Evolutionary conservation across 352 stramenopile genomes (phyloP), one percentile per base, ranked within the genome.

Genomic region (Globisporangium mamillatum): DNA sequence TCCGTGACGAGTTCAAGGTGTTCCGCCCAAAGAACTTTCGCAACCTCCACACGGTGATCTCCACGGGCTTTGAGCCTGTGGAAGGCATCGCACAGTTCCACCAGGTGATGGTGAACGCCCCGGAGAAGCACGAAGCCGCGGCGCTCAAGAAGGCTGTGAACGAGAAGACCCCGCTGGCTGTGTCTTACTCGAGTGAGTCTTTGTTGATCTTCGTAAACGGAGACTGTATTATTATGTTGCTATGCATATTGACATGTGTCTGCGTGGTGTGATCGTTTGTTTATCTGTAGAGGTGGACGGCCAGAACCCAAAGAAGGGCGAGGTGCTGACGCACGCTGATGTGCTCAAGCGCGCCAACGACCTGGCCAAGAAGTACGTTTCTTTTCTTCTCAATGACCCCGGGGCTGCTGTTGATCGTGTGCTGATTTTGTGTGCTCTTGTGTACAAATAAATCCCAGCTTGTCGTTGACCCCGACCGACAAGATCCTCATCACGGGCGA

Each of bases 11-110:
- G 27, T 70, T 81, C 62, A 69, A 82, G 46, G 80, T 92, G 27
- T 93, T 95, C 77, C 87, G 87, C 56, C 86, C 86, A 46, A 91
- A 91, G 69, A 76, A 84, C 24, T 95, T 93, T 70, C 87, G 85
- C 71, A 73, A 88, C 71, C 65, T 96, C 64, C 88, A 96, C 80
- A 91, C 73, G 59, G 74, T 96, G 66, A 94, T 94, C 77, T 92
- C 88, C 25, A 96, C 89, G 24, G 83, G 84, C 68, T 82, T 86
- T 58, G 82, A 94, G 25, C 80, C 70, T 14, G 77, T 86, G 41
- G 82, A 94, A 64, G 84, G 86, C 52, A 86, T 94, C 57, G 72
- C 93, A 58, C 87, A 89, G 54, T 91, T 94, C 64, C 81, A 78
- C 63, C 78, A 91, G 64, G 91, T 94, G 71, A 85, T 92, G 69